Conservation (phyloP, 2,329 filamentous ascomycete genomes). For the Hypoxylon rubiginosum region DNA sequence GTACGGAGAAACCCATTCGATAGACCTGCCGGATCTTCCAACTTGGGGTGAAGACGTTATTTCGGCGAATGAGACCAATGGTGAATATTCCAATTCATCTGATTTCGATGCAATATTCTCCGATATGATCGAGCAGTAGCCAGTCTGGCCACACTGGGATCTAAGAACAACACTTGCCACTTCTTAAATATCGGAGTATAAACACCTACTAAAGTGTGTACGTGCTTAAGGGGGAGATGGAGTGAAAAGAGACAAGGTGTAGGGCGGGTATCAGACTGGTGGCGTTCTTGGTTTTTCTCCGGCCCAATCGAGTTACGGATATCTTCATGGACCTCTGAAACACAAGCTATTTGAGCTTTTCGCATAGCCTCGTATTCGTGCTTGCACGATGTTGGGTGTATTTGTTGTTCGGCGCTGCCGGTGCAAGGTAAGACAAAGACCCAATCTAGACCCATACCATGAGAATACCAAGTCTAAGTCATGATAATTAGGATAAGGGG, state of each 20-base stretch:
- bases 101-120: conserved; percentile 1
- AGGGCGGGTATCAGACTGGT: too few species aligned
- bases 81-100: background rate
- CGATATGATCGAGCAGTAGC: conserved; percentile 1
- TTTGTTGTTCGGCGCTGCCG: background rate
- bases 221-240: too few species aligned
- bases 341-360: too few species aligned
- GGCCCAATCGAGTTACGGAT: too few species aligned
- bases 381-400: background rate
- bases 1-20: background rate
- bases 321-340: too few species aligned
- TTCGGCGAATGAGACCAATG: background rate
- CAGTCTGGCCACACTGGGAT: background rate
- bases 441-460: background rate
- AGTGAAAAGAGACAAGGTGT: too few species aligned
- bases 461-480: background rate
- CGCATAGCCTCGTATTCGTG: too few species aligned
- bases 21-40: background rate
- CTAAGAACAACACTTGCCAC: too few species aligned
- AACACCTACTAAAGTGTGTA: too few species aligned
- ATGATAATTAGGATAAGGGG: background rate
- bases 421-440: conserved; percentile 1
- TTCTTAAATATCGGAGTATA: too few species aligned
- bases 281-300: too few species aligned
- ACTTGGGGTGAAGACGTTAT: background rate